Evolutionary conservation across 2,329 filamentous ascomycete genomes (phyloP).

Genomic region (Rhexocercosporidium sp.): DNA sequence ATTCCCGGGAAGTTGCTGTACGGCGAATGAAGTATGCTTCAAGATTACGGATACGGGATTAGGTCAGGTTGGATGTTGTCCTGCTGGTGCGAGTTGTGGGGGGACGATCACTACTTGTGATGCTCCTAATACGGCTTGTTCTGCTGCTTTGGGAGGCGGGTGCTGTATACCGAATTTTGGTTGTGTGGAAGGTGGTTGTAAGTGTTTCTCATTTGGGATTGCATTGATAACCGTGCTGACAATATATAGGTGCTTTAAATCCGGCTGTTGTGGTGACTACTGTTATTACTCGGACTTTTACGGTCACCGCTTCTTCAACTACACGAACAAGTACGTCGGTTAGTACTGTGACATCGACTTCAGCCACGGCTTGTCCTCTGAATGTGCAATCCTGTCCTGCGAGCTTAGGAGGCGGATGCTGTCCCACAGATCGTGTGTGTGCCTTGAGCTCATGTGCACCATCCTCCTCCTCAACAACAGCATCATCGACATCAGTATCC

Average conservation of each 20-base stretch:
- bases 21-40: constrained; percentile 68
- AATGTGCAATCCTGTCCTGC: constrained; percentile 37
- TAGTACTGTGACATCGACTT: constrained; percentile 22
- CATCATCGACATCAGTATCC: constrained; percentile 45
- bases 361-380: constrained; percentile 25
- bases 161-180: constrained; percentile 77
- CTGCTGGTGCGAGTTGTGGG: constrained; percentile 65
- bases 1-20: constrained; percentile 75
- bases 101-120: constrained; percentile 67
- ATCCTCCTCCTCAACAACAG: constrained; percentile 37
- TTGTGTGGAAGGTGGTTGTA: constrained; percentile 74
- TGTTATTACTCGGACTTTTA: constrained; percentile 29
- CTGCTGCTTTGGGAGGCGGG: constrained; percentile 69
- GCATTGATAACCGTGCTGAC: constrained; percentile 13
- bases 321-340: constrained; percentile 42
- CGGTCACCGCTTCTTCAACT: constrained; percentile 21
- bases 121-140: constrained; percentile 67
- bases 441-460: constrained; percentile 41
- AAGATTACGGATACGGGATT: constrained; percentile 64
- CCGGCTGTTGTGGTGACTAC: constrained; percentile 29
- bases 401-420: constrained; percentile 40
- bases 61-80: constrained; percentile 78
- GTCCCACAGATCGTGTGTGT: constrained; percentile 40
- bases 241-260: constrained; percentile 29
- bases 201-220: constrained; percentile 33